phyloP scores from a whole-genome alignment of 441 rosid genomes.

The Melastoma candidum region DNA sequence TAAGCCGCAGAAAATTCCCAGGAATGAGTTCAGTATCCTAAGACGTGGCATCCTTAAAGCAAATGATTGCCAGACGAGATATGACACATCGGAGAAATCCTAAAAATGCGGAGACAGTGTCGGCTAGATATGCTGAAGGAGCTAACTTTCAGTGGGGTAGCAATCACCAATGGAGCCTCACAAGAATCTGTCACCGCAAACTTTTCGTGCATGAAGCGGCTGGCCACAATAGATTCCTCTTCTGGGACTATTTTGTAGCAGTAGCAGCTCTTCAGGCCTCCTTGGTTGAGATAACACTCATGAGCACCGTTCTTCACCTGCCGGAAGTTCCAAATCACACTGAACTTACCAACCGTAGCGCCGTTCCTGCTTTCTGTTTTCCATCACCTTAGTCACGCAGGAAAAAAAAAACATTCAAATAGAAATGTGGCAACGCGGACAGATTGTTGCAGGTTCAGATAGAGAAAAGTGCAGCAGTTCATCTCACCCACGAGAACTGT shows the following conservation, averaged over 20 bases:
- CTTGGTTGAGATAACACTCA: conserved; percentile 82
- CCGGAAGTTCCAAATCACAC: conserved; percentile 93
- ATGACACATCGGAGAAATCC: too few relatives aligned
- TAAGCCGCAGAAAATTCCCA: too few relatives aligned
- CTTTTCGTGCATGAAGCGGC: conserved; percentile 98
- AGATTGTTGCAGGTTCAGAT: neutral
- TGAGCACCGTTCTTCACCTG: conserved; percentile 89
- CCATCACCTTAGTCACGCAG: conserved; percentile 52
- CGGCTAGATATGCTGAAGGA: conserved; percentile 91
- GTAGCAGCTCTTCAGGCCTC: conserved; percentile 94
- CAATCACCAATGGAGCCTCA: conserved; percentile 95
- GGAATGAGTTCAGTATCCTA: too few relatives aligned
- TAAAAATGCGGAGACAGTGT: conserved; percentile 23
- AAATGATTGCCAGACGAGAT: too few relatives aligned
- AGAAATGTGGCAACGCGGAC: neutral
- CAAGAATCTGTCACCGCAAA: conserved; percentile 84
- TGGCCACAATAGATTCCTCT: conserved; percentile 88
- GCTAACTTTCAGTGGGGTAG: conserved; percentile 91
- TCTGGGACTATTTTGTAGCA: conserved; percentile 86
- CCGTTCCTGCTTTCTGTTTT: conserved; percentile 91
- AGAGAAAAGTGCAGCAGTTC: conserved; percentile 2
- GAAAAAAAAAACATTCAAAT: too few relatives aligned
- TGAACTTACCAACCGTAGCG: conserved; percentile 97
- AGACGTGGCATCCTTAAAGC: too few relatives aligned
- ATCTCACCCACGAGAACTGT: conserved; percentile 91